Evolutionary conservation across 208 protist genomes (phyloP).

Genomic region (Tritrichomonas foetus): DNA sequence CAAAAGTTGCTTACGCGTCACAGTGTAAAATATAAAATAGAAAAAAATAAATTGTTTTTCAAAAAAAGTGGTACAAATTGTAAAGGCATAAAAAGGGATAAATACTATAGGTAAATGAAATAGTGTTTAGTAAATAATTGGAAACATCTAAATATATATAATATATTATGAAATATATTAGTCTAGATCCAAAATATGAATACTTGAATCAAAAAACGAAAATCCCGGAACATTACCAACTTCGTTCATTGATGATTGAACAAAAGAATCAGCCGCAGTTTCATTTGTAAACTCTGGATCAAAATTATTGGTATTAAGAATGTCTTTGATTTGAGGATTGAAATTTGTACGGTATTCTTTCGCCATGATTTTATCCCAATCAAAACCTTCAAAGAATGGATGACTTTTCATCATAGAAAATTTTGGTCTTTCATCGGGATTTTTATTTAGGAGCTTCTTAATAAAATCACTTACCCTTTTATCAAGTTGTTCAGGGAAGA

Average conservation of each 20-base stretch:
- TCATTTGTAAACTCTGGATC: neutral
- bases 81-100: too few relatives aligned
- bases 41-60: too few relatives aligned
- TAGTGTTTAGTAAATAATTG: too few relatives aligned
- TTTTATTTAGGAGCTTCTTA: neutral
- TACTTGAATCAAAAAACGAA: neutral
- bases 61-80: too few relatives aligned
- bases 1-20: too few relatives aligned
- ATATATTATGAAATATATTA: too few relatives aligned
- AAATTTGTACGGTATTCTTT: neutral
- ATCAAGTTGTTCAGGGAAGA: neutral
- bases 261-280: neutral
- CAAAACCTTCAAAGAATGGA: slow-evolving; percentile 6
- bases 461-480: neutral
- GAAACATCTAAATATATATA: too few relatives aligned
- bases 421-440: neutral
- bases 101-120: too few relatives aligned
- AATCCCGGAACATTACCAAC: neutral
- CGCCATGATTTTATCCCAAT: neutral
- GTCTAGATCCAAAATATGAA: too few relatives aligned
- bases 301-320: neutral
- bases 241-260: neutral
- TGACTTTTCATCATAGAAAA: neutral
- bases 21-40: too few relatives aligned
- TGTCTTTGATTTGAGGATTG: neutral